Evolutionary conservation across 805 yeast species (phyloP), one percentile per base, ranked within the genome.

Genomic region (Teunomyces kruisii): DNA sequence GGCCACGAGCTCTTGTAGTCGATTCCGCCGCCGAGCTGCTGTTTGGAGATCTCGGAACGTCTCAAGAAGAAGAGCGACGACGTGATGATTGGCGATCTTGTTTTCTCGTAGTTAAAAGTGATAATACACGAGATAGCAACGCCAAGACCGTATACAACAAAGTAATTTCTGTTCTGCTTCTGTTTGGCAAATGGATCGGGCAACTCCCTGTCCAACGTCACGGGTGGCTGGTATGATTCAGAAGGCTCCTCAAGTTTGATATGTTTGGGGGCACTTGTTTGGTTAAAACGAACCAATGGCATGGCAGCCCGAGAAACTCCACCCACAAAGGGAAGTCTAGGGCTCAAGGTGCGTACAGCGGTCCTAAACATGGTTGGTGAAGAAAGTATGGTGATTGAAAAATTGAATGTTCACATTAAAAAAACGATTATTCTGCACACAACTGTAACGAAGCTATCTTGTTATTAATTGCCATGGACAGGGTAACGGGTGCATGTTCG

Each of bases 21-120:
- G 51, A 92, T 86, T 56, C 86, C 83, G 39, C 78, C 79, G 14
- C 98, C 98, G 39, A 92, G 68, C 2, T 68, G 58, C 17, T 78
- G 79, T 44, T 80, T 74, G 9, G 90, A 90, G 36, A 67, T 50
- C 8, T 76, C 73, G 1, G 92, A 84, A 59, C 97, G 76, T 60
- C 99, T 80, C 55, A 92, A 68, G 51, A 88, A 86, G 64, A 88
- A 90, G 62, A 94, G 70, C 3, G 96, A 86, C 6, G 96, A 91
- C 32, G 86, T 79, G 55, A 92, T 86, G 47, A 92, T 79, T 1
- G 98, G 97, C 10, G 96, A 88, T 37, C 86, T 82, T 14, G 90
- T 83, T 62, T 90, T 91, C 63, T 94, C 99, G 67, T 92, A 91
- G 72, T 94, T 91, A 78, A 92, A 84, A 56, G 92, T 87, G 26